These are phyloP conservation scores for Epichloe coenophiala DNA, from an alignment of 2,329 filamentous ascomycete species.

Conservation along the genomic window DNA sequence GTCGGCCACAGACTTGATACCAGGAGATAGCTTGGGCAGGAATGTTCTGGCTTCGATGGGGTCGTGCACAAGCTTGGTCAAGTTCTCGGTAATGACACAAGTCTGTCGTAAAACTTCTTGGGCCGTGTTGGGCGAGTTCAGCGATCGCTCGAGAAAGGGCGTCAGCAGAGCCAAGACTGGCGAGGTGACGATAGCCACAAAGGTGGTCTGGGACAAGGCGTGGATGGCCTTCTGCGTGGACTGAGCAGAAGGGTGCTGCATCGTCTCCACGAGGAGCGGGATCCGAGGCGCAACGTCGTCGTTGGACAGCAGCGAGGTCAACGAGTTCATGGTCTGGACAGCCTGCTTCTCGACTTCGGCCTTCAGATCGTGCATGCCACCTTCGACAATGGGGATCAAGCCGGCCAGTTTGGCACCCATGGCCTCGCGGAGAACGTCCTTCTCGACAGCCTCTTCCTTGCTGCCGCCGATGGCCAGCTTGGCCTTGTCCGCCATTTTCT, in stretches of 20 bases:
- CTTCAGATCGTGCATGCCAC: slow-evolving; percentile 95
- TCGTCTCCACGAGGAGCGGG: slow-evolving; percentile 81
- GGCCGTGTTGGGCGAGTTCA: slow-evolving; percentile 80
- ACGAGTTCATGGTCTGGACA: slow-evolving; percentile 78
- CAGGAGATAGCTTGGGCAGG: slow-evolving; percentile 84
- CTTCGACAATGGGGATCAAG: slow-evolving; percentile 82
- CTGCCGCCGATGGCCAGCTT: slow-evolving; percentile 67
- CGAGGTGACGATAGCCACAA: slow-evolving; percentile 89
- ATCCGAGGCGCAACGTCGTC: slow-evolving; percentile 91
- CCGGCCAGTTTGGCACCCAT: slow-evolving; percentile 81
- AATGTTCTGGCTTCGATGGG: slow-evolving; percentile 91
- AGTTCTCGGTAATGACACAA: slow-evolving; percentile 90
- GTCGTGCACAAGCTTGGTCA: slow-evolving; percentile 94
- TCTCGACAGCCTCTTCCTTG: slow-evolving; percentile 72
- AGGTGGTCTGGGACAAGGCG: slow-evolving; percentile 93
- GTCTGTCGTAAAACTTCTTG: slow-evolving; percentile 95
- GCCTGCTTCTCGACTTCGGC: slow-evolving; percentile 77
- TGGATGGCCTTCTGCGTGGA: slow-evolving; percentile 93
- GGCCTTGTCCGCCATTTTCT: slow-evolving; percentile 89
- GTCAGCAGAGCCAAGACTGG: slow-evolving; percentile 90
- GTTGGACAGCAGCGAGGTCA: slow-evolving; percentile 85
- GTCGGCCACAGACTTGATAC: slow-evolving; percentile 78
- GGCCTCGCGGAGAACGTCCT: slow-evolving; percentile 77
- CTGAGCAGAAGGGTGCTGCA: slow-evolving; percentile 84
- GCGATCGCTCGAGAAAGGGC: slow-evolving; percentile 81